Evolutionary conservation across 805 yeast species (phyloP).

Genomic region (Candida germanica): DNA sequence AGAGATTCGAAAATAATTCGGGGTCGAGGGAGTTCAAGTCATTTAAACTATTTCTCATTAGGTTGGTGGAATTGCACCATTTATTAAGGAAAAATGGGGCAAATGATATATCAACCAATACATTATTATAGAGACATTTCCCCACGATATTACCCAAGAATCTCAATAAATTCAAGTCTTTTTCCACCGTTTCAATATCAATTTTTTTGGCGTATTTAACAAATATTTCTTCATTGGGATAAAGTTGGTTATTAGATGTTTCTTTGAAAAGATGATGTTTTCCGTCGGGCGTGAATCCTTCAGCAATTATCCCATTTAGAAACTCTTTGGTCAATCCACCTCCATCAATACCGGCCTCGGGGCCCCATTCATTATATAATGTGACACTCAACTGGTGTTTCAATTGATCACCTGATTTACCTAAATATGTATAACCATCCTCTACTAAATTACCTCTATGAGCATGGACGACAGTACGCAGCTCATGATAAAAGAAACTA

Average conservation of each 20-base stretch:
- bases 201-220: conserved; percentile 27
- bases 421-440: conserved; percentile 68
- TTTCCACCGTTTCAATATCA: conserved; percentile 25
- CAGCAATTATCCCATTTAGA: conserved; percentile 65
- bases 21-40: conserved; percentile 72
- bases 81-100: conserved; percentile 79
- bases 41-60: conserved; percentile 62
- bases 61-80: conserved; percentile 48
- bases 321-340: conserved; percentile 95
- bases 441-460: conserved; percentile 68
- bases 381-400: conserved; percentile 60
- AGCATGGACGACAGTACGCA: conserved; percentile 45
- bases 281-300: conserved; percentile 52
- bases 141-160: conserved; percentile 86
- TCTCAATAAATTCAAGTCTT: conserved; percentile 34
- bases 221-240: conserved; percentile 65
- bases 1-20: conserved; percentile 61
- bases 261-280: conserved; percentile 36
- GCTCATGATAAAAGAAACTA: conserved; percentile 14
- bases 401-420: conserved; percentile 49
- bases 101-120: conserved; percentile 77
- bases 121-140: conserved; percentile 81
- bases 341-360: conserved; percentile 92
- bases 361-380: conserved; percentile 69
- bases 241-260: conserved; percentile 55